These are phyloP conservation scores for Fusarium sp. DNA, from an alignment of 2,329 filamentous ascomycete genomes.

Conservation along the genomic window DNA sequence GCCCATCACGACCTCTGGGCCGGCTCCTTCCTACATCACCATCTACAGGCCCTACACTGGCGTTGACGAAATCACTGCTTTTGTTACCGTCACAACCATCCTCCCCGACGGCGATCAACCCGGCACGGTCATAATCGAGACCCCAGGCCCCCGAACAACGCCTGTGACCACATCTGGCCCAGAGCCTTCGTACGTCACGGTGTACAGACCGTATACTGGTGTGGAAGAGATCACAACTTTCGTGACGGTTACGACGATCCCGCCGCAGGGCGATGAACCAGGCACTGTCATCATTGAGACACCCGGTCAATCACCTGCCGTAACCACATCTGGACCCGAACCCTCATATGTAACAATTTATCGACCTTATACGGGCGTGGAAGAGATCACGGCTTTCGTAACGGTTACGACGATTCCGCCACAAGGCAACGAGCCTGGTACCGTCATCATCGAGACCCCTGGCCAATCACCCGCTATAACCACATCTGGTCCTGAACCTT, in stretches of 20 bases:
- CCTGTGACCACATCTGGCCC: neutral
- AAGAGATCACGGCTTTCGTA: constrained; percentile 17
- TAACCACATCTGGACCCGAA: constrained; percentile 10
- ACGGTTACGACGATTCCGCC: constrained; percentile 30
- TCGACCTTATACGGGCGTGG: constrained; percentile 25
- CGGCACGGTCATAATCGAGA: constrained; percentile 19
- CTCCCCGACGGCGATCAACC: constrained; percentile 24
- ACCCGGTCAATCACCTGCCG: neutral
- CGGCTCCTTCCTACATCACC: constrained; percentile 27
- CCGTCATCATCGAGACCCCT: constrained; percentile 30
- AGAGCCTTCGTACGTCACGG: constrained; percentile 4
- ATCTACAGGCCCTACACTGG: constrained; percentile 26
- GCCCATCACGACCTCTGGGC: neutral
- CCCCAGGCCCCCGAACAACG: neutral
- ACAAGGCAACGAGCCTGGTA: constrained; percentile 25
- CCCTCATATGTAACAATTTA: constrained; percentile 30
- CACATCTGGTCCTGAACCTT: neutral
- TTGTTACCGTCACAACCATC: constrained; percentile 22
- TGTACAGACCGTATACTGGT: neutral
- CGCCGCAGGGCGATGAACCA: neutral
- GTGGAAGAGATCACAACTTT: neutral
- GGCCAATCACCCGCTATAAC: constrained; percentile 10
- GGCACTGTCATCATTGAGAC: constrained; percentile 10
- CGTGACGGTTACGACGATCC: constrained; percentile 5
- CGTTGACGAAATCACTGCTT: constrained; percentile 12